These are phyloP conservation scores for Noccaea caerulescens DNA, from an alignment of 345 rosid species.

Conservation along the genomic window DNA sequence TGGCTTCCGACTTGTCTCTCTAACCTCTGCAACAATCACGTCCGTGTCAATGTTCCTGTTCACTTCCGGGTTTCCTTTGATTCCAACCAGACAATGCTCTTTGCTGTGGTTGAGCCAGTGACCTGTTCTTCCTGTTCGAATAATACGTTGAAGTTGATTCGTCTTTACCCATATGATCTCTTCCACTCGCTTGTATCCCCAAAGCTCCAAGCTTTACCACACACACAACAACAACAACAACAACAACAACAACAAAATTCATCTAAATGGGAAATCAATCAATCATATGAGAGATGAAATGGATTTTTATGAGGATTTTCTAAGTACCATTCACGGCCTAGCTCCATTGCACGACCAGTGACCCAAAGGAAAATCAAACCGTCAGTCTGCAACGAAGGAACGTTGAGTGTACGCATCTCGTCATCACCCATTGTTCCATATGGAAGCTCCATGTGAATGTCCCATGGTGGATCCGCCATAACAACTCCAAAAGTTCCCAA, in stretches of 20 bases:
- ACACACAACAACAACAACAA: no score
- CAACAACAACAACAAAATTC: background rate
- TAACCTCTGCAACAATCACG: conserved; percentile 97
- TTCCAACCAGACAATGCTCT: conserved; percentile 98
- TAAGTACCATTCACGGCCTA: conserved; percentile 94
- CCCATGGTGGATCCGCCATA: conserved; percentile 99
- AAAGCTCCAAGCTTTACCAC: conserved; percentile 70
- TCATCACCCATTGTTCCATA: conserved; percentile 99
- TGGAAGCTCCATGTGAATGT: conserved; percentile 99
- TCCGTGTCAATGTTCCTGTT: conserved; percentile 98
- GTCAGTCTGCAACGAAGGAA: conserved; percentile 97
- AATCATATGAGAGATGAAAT: background rate
- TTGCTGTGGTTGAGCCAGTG: conserved; percentile 99
- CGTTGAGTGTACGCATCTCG: conserved; percentile 97
- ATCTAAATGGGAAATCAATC: background rate
- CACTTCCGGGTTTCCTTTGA: conserved; percentile 93
- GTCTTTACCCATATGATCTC: conserved; percentile 98
- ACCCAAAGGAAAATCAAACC: conserved; percentile 99
- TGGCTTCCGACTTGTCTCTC: conserved; percentile 98
- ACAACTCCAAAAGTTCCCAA: conserved; percentile 96
- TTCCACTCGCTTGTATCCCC: conserved; percentile 97
- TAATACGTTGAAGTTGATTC: conserved; percentile 95
- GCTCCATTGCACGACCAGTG: conserved; percentile 99
- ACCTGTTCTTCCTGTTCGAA: conserved; percentile 97
- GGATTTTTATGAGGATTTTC: background rate